phyloP scores from a whole-genome alignment of 108 stramenopile genomes.

The Nitzschia putrida region DNA sequence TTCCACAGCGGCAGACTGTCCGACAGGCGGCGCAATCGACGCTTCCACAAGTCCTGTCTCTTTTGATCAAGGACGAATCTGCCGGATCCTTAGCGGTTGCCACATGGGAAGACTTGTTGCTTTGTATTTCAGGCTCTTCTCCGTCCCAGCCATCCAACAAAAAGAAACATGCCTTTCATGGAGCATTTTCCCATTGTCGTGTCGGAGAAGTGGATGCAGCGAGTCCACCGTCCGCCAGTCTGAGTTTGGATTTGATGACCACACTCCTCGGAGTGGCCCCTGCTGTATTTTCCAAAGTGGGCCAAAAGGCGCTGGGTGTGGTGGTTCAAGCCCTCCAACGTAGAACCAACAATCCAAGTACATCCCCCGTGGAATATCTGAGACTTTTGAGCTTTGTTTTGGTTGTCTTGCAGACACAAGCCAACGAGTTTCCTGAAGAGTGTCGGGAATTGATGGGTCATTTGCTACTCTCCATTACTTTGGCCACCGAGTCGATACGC shows the following conservation, averaged over 20 bases:
- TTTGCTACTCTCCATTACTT: conserved; percentile 45
- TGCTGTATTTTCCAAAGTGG: conserved; percentile 25
- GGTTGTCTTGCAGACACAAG: conserved; percentile 41
- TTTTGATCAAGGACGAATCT: conserved; percentile 24
- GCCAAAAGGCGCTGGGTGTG: conserved; percentile 37
- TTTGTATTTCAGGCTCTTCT: conserved; percentile 5
- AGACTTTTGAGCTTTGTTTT: conserved; percentile 36
- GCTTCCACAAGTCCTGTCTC: conserved; percentile 40
- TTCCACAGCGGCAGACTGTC: conserved; percentile 36
- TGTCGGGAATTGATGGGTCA: conserved; percentile 43
- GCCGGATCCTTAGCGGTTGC: conserved; percentile 14
- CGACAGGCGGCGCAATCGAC: conserved; percentile 49
- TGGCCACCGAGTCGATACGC: conserved; percentile 75
- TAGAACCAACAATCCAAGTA: conserved; percentile 19
- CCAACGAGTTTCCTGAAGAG: conserved; percentile 32
- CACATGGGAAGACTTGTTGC: conserved; percentile 55
- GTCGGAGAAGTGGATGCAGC: conserved; percentile 30
- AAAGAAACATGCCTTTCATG: conserved; percentile 28
- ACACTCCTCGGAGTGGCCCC: conserved; percentile 29
- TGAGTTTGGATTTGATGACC: conserved; percentile 44
- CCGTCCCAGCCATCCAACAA: not conserved
- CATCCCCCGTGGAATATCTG: conserved; percentile 23
- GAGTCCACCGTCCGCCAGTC: conserved; percentile 39
- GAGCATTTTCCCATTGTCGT: conserved; percentile 47
- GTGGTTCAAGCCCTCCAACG: conserved; percentile 28